Percentiles rank a stretch among this genome's conserved stretches.
Evolutionary conservation across 225 moss, liverwort and hornwort species (phyloP).

Genomic region (Physcomitrellopsis africana): DNA sequence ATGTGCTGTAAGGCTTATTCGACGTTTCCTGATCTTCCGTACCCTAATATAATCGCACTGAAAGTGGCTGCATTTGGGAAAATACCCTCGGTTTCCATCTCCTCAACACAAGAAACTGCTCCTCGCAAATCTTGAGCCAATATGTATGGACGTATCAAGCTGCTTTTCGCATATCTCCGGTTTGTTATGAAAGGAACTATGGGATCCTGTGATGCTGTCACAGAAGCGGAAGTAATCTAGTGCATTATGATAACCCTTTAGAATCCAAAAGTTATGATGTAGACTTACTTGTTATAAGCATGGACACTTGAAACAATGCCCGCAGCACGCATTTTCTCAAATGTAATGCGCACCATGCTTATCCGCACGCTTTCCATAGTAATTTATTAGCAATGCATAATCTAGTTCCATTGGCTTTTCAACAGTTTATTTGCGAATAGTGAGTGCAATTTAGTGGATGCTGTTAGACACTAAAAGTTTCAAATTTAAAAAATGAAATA

Average conservation of each 20-base stretch:
- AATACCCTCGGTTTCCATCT: constrained; percentile 77
- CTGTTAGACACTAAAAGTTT: not conserved
- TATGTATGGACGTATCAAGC: constrained; percentile 74
- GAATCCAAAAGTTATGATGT: not conserved
- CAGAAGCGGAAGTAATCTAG: not conserved
- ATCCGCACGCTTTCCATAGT: constrained; percentile 76
- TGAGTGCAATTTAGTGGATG: not conserved
- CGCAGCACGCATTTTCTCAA: constrained; percentile 75
- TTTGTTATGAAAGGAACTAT: constrained; percentile 20
- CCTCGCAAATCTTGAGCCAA: constrained; percentile 72
- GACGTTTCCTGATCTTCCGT: constrained; percentile 58
- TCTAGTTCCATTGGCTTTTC: constrained; percentile 73
- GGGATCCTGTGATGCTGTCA: not conserved
- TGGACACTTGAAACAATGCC: constrained; percentile 74
- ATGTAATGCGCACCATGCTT: constrained; percentile 74
- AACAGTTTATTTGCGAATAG: not conserved
- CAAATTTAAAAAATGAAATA: no score
- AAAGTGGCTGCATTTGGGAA: constrained; percentile 69
- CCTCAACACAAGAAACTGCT: constrained; percentile 72
- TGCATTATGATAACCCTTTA: constrained; percentile 5
- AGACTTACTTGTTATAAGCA: constrained; percentile 74
- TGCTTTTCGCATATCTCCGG: constrained; percentile 29
- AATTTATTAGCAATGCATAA: constrained; percentile 66
- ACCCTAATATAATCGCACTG: constrained; percentile 83
- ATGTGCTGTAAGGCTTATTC: constrained; percentile 51